Conservation (phyloP, 768 basidiomycete species). For the Boletus sp. region DNA sequence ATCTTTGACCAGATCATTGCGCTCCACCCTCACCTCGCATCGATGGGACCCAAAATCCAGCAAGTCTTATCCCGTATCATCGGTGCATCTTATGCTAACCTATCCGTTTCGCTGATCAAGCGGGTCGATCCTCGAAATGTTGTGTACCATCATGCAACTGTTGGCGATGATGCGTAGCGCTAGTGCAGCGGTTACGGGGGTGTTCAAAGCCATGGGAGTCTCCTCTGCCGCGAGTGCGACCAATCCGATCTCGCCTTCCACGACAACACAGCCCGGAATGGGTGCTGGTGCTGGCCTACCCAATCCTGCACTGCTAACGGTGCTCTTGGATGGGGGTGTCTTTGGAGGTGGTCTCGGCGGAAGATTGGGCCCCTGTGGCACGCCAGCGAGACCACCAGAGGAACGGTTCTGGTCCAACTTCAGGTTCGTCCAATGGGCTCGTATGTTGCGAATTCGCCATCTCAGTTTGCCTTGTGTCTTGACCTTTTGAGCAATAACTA, state of each 20-base stretch:
- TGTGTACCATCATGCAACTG: constrained; percentile 69
- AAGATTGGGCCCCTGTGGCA: constrained; percentile 24
- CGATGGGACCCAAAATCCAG: constrained; percentile 79
- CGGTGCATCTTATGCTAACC: background rate
- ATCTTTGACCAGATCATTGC: constrained; percentile 85
- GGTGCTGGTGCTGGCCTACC: constrained; percentile 19
- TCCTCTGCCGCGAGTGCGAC: constrained; percentile 36
- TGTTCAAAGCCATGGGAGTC: constrained; percentile 62
- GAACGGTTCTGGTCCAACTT: constrained; percentile 86
- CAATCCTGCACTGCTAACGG: constrained; percentile 44
- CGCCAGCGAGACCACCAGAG: constrained; percentile 65
- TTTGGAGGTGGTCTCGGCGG: constrained; percentile 11
- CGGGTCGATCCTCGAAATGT: constrained; percentile 82
- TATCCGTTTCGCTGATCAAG: background rate
- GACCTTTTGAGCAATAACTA: constrained; percentile 66
- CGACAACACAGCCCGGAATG: constrained; percentile 20
- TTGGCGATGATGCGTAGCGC: constrained; percentile 38
- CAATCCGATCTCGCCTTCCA: constrained; percentile 21
- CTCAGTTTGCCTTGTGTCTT: background rate
- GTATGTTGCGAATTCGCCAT: background rate
- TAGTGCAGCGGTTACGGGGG: constrained; percentile 21
- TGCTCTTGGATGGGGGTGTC: constrained; percentile 6
- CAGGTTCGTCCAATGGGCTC: constrained; percentile 45
- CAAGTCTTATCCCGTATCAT: constrained; percentile 51
- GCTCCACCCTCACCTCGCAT: constrained; percentile 74